These are phyloP conservation scores for Xerocomus potaroensis DNA, from an alignment of 768 basidiomycete species.

Conservation along the genomic window DNA sequence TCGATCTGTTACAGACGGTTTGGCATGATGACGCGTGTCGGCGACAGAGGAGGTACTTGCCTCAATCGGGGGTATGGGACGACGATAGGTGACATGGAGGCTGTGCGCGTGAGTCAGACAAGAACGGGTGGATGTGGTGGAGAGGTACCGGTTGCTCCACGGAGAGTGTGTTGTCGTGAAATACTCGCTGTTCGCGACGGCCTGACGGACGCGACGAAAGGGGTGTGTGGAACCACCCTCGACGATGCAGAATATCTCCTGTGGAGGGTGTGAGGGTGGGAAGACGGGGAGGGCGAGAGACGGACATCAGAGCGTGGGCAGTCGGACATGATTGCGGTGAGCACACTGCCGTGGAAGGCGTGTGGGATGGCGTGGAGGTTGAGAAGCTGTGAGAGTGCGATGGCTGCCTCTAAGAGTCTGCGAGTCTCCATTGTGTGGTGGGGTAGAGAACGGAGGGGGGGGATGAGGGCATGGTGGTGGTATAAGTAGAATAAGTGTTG, in stretches of 20 bases:
- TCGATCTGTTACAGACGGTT: conserved; percentile 54
- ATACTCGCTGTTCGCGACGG: conserved; percentile 57
- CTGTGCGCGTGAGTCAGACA: conserved; percentile 35
- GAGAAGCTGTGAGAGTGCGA: conserved; percentile 66
- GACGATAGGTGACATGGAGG: conserved; percentile 70
- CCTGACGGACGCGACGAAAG: conserved; percentile 77
- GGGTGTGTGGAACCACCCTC: conserved; percentile 70
- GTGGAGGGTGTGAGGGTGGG: conserved; percentile 12
- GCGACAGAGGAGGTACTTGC: conserved; percentile 34
- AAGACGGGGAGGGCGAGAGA: conserved; percentile 11
- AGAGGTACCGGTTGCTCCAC: conserved; percentile 77
- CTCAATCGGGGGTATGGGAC: conserved; percentile 73
- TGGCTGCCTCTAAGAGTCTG: conserved; percentile 74
- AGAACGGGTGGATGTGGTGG: not conserved
- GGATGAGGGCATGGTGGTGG: conserved; percentile 28
- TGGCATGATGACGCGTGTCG: conserved; percentile 7
- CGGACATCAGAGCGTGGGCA: conserved; percentile 61
- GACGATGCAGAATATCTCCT: conserved; percentile 87
- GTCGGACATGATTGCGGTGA: conserved; percentile 67
- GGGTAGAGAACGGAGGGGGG: not conserved
- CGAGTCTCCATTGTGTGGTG: conserved; percentile 56
- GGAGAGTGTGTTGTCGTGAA: conserved; percentile 69
- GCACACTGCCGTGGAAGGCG: conserved; percentile 75
- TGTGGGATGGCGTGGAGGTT: conserved; percentile 58
- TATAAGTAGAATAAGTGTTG: conserved; percentile 7